A percentile compares a stretch with the other conserved stretches of the same genome.
Conservation (phyloP, 306 rosid species). For the Pterocarpus santalinus region DNA sequence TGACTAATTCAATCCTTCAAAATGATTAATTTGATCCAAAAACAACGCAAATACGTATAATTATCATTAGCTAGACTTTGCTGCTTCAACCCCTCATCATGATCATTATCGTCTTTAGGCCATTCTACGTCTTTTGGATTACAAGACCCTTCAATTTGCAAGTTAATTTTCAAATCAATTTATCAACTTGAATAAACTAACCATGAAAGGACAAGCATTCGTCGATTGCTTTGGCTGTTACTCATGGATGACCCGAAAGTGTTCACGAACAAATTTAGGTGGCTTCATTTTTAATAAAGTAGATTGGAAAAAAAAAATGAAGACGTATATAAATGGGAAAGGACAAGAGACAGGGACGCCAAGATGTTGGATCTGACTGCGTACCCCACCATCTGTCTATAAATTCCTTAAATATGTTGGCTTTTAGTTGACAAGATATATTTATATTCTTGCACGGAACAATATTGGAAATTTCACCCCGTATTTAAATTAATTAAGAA, state of each 20-base stretch:
- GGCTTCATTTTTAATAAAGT: too few relatives aligned
- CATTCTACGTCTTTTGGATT: not conserved
- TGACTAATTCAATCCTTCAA: too few relatives aligned
- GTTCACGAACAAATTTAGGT: not conserved
- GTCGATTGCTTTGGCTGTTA: not conserved
- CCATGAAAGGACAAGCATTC: not conserved
- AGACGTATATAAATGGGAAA: not conserved
- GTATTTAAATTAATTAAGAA: not conserved
- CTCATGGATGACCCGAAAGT: not conserved
- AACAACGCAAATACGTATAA: too few relatives aligned
- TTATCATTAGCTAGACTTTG: not conserved
- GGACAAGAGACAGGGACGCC: not conserved
- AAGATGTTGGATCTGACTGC: not conserved
- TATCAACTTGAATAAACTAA: not conserved
- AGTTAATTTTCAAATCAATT: constrained; percentile 7
- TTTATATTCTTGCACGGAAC: not conserved
- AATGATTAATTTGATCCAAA: too few relatives aligned
- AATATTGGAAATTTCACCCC: not conserved
- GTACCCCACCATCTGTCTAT: not conserved
- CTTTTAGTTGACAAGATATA: not conserved
- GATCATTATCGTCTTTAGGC: not conserved
- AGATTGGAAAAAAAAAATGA: not conserved
- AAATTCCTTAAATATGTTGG: constrained; percentile 4
- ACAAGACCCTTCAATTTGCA: not conserved
- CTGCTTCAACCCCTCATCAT: not conserved